Percentiles rank a stretch among this genome's conserved stretches.
These are phyloP conservation scores for Sambucus nigra DNA, from an alignment of 129 eudicot genomes.

Conservation along the genomic window DNA sequence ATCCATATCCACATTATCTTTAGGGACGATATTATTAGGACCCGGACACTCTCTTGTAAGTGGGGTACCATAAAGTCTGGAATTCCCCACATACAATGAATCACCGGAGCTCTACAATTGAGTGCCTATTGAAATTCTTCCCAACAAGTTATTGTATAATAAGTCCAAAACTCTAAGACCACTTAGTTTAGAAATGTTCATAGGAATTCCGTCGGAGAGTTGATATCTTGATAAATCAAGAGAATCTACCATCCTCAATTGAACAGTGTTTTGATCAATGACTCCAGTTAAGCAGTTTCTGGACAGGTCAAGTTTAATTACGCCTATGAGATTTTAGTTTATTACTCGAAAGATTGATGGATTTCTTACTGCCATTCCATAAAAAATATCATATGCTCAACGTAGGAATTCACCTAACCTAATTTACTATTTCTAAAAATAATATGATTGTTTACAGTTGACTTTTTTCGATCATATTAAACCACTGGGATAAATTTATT, in stretches of 20 bases:
- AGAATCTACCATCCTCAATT: slow-evolving; percentile 11
- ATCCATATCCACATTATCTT: not conserved
- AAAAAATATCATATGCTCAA: no score
- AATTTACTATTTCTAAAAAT: slow-evolving; percentile 1
- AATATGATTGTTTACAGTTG: no score
- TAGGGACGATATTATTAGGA: no score
- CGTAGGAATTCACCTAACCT: no score
- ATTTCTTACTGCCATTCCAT: no score
- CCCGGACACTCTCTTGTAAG: no score
- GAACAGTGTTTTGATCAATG: slow-evolving; percentile 13
- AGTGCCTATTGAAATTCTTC: slow-evolving; percentile 22
- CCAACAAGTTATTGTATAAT: slow-evolving; percentile 21
- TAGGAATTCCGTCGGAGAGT: slow-evolving; percentile 20
- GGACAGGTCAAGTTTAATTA: slow-evolving; percentile 17
- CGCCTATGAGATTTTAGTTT: slow-evolving; percentile 6
- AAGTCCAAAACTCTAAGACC: slow-evolving; percentile 10
- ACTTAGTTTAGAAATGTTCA: slow-evolving; percentile 10
- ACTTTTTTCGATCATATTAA: no score
- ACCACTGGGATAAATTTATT: no score
- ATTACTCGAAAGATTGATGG: slow-evolving; percentile 25
- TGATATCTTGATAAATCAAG: slow-evolving; percentile 16
- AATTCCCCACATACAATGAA: slow-evolving; percentile 13
- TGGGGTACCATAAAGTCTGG: slow-evolving; percentile 21
- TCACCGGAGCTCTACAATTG: slow-evolving; percentile 20
- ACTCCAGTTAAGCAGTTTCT: slow-evolving; percentile 10